Base-by-base conservation (phyloP, 129 eudicot species). In the Dittrichia graveolens region DNA sequence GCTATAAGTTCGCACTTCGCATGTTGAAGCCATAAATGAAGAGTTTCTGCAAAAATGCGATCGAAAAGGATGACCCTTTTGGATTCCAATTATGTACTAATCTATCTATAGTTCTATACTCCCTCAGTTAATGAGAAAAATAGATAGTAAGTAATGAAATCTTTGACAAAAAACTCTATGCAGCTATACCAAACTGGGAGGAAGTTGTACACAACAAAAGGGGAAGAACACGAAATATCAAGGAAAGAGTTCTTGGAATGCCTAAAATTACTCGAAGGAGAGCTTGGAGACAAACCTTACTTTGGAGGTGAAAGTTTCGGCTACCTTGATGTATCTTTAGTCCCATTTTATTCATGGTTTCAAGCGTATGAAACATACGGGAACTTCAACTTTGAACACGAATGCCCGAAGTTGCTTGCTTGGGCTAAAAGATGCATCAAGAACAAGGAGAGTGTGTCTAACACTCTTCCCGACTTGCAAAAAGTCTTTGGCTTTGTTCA, bases 351-450 rank as follows among this genome's bases (percentile, higher is more conserved):
- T 56, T 40, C 73, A 65, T 71, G 84, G 82, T 83, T 83, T 80
- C 50, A 75, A 16, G 72, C 79, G 1, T 72, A 65, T 19, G 85
- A 80, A 67, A 80, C 69, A 1, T 71, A 63, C 35, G 85, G 80
- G 1, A 64, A 73, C 37, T 70, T 80, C 61, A 80, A 75, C 45
- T 10, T 80, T 8, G 79, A 66, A 15, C 47, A 37, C 6, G 88
- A 84, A 46, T 84, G 80, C 63, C 80, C 88, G 2, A 80, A 80
- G 44, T 61, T 84, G 58, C 61, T 83, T 15, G 60, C 58, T 16
- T 83, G 87, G 87, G 82, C 52, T 13, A 83, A 65, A 16, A 83
- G 85, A 40, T 84, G 88, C 78, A 24, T 79, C 69, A 53, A 79
- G 67, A 69, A 54, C 49, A 83, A 61, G 54, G 81, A 79, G 71